phyloP scores from a whole-genome alignment of 1,284 basidiomycete species.

The Apiotrichum akiyoshidainum region DNA sequence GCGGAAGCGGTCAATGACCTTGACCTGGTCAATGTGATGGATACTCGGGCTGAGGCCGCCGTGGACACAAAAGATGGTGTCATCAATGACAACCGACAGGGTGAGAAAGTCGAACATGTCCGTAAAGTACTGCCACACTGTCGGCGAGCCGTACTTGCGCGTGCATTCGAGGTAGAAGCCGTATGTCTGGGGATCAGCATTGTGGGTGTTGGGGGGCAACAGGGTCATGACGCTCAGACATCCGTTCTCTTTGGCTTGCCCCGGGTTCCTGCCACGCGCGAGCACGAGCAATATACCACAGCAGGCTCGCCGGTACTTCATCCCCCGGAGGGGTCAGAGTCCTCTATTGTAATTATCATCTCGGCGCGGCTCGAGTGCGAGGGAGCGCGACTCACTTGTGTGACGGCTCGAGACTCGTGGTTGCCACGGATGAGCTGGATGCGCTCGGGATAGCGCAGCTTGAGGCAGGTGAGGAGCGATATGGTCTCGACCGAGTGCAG shows the following conservation, averaged over 20 bases:
- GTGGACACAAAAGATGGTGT: constrained; percentile 98
- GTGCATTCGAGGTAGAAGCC: constrained; percentile 99
- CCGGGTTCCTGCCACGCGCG: constrained; percentile 18
- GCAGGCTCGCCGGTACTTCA: constrained; percentile 12
- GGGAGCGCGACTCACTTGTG: constrained; percentile 64
- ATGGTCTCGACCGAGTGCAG: constrained; percentile 98
- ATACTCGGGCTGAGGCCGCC: constrained; percentile 97
- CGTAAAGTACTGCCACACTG: constrained; percentile 99
- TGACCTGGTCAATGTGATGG: constrained; percentile 99
- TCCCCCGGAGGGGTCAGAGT: constrained; percentile 31
- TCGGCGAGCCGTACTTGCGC: constrained; percentile 91
- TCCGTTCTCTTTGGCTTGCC: constrained; percentile 43
- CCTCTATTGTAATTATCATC: constrained; percentile 43
- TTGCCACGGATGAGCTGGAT: constrained; percentile 97
- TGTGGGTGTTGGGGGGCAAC: not conserved
- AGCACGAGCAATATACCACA: constrained; percentile 17
- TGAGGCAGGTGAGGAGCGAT: constrained; percentile 92
- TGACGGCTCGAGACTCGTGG: constrained; percentile 96
- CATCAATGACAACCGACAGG: constrained; percentile 95
- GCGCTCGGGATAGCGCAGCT: constrained; percentile 92
- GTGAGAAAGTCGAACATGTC: constrained; percentile 99
- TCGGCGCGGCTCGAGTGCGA: constrained; percentile 2
- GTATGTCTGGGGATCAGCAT: constrained; percentile 67
- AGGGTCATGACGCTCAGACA: constrained; percentile 38
- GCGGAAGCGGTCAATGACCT: constrained; percentile 96